Evolutionary conservation across 768 basidiomycete genomes (phyloP).

Genomic region (Boletellus emodensis): DNA sequence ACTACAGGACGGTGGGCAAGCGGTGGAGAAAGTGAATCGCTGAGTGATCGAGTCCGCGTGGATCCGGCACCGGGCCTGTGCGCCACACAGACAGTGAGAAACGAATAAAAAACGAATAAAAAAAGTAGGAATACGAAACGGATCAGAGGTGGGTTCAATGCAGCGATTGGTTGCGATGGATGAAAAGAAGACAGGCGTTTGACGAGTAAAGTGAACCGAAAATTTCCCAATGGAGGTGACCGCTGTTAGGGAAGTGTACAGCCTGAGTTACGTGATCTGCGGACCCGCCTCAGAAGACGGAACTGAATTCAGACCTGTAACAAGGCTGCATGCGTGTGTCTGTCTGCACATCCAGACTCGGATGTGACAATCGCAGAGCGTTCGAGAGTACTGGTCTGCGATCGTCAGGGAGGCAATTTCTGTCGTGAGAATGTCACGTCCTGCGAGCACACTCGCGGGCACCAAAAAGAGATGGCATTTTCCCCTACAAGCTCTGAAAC

Average conservation of each 20-base stretch:
- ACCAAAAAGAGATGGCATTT: too few relatives aligned
- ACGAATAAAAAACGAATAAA: slow-evolving; percentile 11
- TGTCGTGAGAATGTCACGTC: too few relatives aligned
- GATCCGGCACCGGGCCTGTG: slow-evolving; percentile 11
- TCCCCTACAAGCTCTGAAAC: too few relatives aligned
- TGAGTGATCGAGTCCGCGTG: slow-evolving; percentile 29
- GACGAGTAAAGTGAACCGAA: slow-evolving; percentile 14
- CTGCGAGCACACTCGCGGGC: too few relatives aligned
- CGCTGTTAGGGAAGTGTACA: slow-evolving; percentile 16
- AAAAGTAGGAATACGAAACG: slow-evolving; percentile 9
- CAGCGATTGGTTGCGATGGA: slow-evolving; percentile 17
- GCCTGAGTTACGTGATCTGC: slow-evolving; percentile 29
- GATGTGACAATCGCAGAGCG: too few relatives aligned
- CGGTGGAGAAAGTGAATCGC: slow-evolving; percentile 14
- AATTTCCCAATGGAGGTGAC: slow-evolving; percentile 13
- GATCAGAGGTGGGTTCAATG: slow-evolving; percentile 3
- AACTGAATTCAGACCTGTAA: slow-evolving; percentile 11
- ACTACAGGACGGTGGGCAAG: slow-evolving; percentile 1
- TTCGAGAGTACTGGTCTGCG: too few relatives aligned
- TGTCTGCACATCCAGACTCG: too few relatives aligned
- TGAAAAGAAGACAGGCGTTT: slow-evolving; percentile 14
- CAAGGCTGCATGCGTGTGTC: not conserved
- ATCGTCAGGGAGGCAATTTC: too few relatives aligned
- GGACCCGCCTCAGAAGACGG: slow-evolving; percentile 21
- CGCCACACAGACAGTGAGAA: slow-evolving; percentile 14